A percentile compares a stretch with the other conserved stretches of the same genome.
phyloP scores from a whole-genome alignment of 768 basidiomycete genomes.

The Calocybe indica region DNA sequence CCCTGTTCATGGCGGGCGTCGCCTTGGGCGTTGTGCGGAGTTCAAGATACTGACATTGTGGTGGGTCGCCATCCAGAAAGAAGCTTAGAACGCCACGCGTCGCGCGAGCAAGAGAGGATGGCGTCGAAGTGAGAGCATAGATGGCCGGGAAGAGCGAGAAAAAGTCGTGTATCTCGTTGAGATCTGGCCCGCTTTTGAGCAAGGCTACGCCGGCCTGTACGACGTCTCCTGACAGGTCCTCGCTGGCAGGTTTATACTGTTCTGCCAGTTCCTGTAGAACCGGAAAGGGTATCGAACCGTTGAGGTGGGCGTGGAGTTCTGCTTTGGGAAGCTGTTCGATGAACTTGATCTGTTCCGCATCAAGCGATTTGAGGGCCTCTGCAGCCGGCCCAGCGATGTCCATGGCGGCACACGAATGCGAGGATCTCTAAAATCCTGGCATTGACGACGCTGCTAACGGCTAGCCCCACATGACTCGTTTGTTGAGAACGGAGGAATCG shows the following conservation, averaged over 20 bases:
- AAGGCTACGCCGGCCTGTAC: constrained; percentile 25
- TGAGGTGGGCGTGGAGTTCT: constrained; percentile 82
- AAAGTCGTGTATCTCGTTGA: constrained; percentile 64
- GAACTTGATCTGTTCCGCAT: constrained; percentile 46
- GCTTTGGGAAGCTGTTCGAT: constrained; percentile 68
- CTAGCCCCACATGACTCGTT: no score
- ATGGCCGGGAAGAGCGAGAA: constrained; percentile 74
- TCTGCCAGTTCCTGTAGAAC: constrained; percentile 57
- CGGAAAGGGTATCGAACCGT: constrained; percentile 72
- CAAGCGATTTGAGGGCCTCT: constrained; percentile 49
- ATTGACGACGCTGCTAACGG: no score
- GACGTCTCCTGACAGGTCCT: constrained; percentile 15
- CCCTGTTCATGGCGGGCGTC: constrained; percentile 51
- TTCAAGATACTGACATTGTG: constrained; percentile 71
- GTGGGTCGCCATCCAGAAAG: constrained; percentile 46
- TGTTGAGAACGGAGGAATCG: no score
- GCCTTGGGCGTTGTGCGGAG: constrained; percentile 75
- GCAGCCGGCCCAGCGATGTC: constrained; percentile 38
- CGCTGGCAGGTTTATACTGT: constrained; percentile 22
- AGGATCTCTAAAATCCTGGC: no score
- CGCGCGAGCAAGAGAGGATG: constrained; percentile 43
- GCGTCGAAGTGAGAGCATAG: constrained; percentile 68
- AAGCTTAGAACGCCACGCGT: constrained; percentile 59
- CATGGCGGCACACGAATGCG: not conserved
- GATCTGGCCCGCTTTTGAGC: constrained; percentile 36